phyloP scores from a whole-genome alignment of 1,139 yeast genomes.

The Eremothecium gossypii region DNA sequence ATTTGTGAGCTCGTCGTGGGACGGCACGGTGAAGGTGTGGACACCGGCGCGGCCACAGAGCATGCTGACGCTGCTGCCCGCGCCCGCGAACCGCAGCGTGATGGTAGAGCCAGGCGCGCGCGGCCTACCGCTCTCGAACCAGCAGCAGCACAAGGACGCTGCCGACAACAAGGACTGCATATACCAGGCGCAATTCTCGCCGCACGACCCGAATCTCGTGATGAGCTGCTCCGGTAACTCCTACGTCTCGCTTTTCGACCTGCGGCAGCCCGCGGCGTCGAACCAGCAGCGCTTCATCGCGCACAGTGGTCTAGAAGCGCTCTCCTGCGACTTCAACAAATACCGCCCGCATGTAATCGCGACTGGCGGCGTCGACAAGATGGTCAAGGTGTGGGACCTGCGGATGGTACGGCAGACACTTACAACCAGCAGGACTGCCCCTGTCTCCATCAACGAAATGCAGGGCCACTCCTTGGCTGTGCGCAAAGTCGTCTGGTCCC shows the following conservation, averaged over 20 bases:
- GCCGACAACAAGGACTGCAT: conserved; percentile 42
- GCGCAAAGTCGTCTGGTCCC: conserved; percentile 77
- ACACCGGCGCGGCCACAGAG: conserved; percentile 54
- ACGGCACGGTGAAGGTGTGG: conserved; percentile 74
- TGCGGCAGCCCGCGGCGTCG: conserved; percentile 51
- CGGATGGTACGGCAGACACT: conserved; percentile 50
- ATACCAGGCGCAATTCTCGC: conserved; percentile 76
- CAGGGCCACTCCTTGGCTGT: conserved; percentile 76
- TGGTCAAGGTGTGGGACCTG: conserved; percentile 79
- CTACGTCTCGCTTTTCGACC: conserved; percentile 73
- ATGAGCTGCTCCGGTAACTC: conserved; percentile 77
- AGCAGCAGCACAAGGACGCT: conserved; percentile 12
- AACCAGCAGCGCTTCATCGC: conserved; percentile 55
- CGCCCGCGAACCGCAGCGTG: conserved; percentile 19
- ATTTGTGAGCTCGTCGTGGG: conserved; percentile 85
- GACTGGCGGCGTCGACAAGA: conserved; percentile 82
- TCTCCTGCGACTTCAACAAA: conserved; percentile 84
- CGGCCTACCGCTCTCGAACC: conserved; percentile 17
- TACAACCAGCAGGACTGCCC: conserved; percentile 49
- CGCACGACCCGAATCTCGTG: conserved; percentile 66
- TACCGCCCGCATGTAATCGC: conserved; percentile 73
- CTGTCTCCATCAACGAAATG: conserved; percentile 54
- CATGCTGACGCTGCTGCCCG: conserved; percentile 45
- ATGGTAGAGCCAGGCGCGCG: conserved; percentile 9
- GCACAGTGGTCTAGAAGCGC: conserved; percentile 73